Conservation (phyloP, 169 alveolate genomes). For the Amoebophrya sp. region DNA sequence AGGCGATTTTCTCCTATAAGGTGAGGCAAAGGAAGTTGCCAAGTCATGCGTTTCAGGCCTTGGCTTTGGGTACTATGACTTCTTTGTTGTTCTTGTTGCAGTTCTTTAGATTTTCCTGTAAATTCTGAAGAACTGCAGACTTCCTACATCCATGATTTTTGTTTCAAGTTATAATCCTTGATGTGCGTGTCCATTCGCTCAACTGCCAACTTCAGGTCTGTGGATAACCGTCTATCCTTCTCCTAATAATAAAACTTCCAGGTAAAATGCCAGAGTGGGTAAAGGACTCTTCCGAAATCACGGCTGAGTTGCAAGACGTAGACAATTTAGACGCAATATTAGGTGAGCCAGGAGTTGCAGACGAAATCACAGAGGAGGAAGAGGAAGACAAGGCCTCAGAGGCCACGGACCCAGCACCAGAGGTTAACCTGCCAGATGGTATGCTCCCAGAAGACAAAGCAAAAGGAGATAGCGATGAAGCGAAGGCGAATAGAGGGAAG, state of each 20-base stretch:
- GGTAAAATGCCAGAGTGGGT: constrained; percentile 35
- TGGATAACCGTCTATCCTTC: no score
- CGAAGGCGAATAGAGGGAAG: no score
- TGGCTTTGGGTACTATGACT: constrained; percentile 28
- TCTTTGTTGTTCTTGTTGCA: no score
- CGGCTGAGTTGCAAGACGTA: neutral
- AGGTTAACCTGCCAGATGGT: neutral
- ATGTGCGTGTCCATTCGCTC: no score
- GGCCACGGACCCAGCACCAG: neutral
- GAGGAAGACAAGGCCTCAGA: neutral
- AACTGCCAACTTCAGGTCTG: no score
- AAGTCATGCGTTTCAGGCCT: neutral
- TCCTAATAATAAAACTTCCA: neutral
- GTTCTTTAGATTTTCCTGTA: no score
- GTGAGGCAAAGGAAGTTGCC: neutral
- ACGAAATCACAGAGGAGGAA: neutral
- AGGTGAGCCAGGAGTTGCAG: neutral
- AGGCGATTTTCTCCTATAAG: neutral
- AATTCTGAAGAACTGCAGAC: no score
- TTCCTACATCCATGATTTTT: no score
- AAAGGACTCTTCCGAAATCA: neutral
- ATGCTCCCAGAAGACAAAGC: neutral
- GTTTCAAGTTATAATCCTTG: no score
- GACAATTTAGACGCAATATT: neutral
- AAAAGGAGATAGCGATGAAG: neutral